Base-by-base conservation (phyloP, 345 rosid species). In the Populus simonii region DNA sequence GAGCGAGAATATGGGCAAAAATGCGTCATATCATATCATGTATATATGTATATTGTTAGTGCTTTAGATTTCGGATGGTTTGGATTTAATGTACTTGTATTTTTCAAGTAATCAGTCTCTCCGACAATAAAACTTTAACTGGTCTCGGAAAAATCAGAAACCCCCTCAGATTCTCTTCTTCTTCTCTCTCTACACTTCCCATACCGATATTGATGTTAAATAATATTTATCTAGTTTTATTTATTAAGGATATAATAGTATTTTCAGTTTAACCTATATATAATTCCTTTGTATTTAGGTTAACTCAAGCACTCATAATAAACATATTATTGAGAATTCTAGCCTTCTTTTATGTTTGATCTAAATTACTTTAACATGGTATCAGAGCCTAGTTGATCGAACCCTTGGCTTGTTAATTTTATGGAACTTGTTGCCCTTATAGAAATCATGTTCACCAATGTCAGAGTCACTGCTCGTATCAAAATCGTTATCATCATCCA, bases 1-100 rank as follows among this genome's bases (percentile, higher is more conserved):
- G 87, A 87, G 85, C 89, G 86, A 87, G 85, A 85, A 82, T 83
- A 70, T 80, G 82, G 88, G 80, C 90, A 76, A 80, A 31, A 81
- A 81, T 29, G 31, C 31, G 31, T 29, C 31, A 29, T 29, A 29
- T 29, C 31, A 29, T 29, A 29, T 29, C 31, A 29, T 29, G 31
- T 29, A 29, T 29, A 29, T 29, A 29, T 29, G 31, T 29, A 5
- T 3, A 33, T 51, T 53, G 5, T 41, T 55, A 31, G 35, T 79
- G 31, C 53, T 38, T 55, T 78, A 72, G 80, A 80, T 80, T 72
- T 87, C 16, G 83, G 81, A 68, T 78, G 75, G 74, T 69, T 80
- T 84, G 72, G 16, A 47, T 29, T 29, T 29, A 29, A 29, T 29
- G 29, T 29, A 29, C 29, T 1, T 29, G 29, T 29, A 29, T 29